Evolutionary conservation across 2,329 filamentous ascomycete species (phyloP).

Genomic region (Talaromyces sp.): DNA sequence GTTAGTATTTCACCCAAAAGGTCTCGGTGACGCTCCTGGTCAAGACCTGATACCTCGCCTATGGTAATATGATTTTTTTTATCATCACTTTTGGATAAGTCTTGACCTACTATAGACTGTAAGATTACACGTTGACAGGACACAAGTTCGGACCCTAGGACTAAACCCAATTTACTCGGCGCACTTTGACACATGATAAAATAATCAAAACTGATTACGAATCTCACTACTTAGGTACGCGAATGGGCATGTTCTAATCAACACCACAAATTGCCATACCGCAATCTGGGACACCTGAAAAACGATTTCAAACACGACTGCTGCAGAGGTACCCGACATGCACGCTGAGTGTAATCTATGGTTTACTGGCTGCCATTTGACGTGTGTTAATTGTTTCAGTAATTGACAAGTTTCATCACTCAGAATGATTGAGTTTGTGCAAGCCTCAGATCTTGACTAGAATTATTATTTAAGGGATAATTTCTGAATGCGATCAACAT

Average conservation of each 20-base stretch:
- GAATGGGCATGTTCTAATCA: no score
- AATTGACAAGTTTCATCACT: not conserved
- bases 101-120: no score
- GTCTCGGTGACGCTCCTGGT: not conserved
- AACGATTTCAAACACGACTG: not conserved
- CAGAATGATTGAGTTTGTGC: not conserved
- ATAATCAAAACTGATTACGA: no score
- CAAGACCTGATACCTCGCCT: not conserved
- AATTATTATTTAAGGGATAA: not conserved
- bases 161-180: no score
- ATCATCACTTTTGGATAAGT: not conserved
- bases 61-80: not conserved
- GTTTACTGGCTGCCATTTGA: not conserved
- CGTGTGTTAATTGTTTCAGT: not conserved
- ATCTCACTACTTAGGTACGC: no score
- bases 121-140: no score
- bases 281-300: not conserved
- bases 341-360: not conserved
- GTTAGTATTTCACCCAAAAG: no score
- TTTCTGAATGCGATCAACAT: not conserved
- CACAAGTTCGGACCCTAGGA: no score
- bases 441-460: not conserved
- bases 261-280: not conserved
- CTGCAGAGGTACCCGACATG: conserved; percentile 1
- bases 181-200: no score